phyloP scores from a whole-genome alignment of 176 grass and related monocot genomes.

The Themeda triandra region DNA sequence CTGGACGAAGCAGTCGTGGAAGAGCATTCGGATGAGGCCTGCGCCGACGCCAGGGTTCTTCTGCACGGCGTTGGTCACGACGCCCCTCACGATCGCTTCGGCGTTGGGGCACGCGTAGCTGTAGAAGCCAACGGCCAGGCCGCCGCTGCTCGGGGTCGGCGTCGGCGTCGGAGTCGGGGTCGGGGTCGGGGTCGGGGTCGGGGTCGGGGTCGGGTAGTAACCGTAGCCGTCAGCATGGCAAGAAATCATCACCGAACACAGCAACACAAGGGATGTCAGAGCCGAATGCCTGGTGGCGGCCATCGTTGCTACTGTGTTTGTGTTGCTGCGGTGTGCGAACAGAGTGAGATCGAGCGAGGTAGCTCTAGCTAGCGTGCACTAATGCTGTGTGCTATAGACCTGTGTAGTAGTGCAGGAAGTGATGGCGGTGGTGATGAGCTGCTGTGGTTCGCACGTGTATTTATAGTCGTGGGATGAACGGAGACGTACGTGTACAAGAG shows the following conservation, averaged over 20 bases:
- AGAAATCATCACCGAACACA: neutral
- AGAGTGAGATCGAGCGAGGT: neutral
- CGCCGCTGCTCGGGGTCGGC: neutral
- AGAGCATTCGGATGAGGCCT: conserved; percentile 35
- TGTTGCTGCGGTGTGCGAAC: too few species aligned
- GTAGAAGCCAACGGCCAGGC: conserved; percentile 25
- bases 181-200: neutral
- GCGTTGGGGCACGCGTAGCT: neutral
- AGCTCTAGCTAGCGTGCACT: too few species aligned
- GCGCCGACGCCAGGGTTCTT: conserved; percentile 22
- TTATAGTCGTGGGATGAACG: neutral
- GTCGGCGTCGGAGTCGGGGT: too few species aligned
- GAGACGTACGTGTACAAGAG: too few species aligned
- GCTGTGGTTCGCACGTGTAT: neutral
- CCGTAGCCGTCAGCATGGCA: neutral
- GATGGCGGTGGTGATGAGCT: neutral
- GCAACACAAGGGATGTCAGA: neutral
- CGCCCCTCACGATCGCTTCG: neutral
- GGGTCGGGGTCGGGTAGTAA: neutral
- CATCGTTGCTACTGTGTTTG: neutral
- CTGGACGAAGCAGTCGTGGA: conserved; percentile 47
- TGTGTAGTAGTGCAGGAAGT: neutral
- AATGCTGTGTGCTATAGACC: too few species aligned
- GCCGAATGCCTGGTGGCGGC: neutral
- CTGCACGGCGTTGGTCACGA: neutral